These are phyloP conservation scores for Penicillium corylophilum DNA, from an alignment of 2,329 filamentous ascomycete genomes.

Conservation along the genomic window DNA sequence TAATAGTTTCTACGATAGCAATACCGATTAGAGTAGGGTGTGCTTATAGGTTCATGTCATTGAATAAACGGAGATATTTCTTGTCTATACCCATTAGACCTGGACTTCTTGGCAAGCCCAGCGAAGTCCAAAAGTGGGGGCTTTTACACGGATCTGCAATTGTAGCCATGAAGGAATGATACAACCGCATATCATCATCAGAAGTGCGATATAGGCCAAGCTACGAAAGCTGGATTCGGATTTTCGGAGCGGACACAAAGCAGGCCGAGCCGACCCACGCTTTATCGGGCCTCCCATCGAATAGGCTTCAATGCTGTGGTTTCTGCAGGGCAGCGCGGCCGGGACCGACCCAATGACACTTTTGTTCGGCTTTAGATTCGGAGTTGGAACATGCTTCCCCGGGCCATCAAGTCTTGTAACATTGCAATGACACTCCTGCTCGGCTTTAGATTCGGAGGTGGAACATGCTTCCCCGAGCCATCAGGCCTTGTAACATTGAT, in stretches of 20 bases:
- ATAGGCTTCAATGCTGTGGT: background rate
- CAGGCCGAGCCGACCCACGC: background rate
- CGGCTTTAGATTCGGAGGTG: background rate
- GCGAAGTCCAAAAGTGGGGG: too few species aligned
- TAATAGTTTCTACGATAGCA: slow-evolving; percentile 28
- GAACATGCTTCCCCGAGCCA: background rate
- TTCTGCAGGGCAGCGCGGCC: background rate
- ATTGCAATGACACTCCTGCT: background rate
- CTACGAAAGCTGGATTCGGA: background rate
- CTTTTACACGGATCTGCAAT: background rate
- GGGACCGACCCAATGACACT: slow-evolving; percentile 1
- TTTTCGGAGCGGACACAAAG: background rate
- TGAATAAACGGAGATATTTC: background rate
- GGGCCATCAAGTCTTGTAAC: background rate
- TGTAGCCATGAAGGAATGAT: background rate
- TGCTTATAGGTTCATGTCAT: background rate
- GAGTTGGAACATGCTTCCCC: background rate
- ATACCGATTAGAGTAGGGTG: slow-evolving; percentile 16
- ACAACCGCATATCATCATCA: too few species aligned
- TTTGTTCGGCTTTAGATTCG: background rate
- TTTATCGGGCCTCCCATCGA: background rate
- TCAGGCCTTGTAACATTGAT: background rate
- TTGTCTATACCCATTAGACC: background rate
- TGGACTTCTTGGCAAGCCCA: too few species aligned
- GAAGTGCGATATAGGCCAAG: background rate